Evolutionary conservation across 495 filamentous ascomycete species (phyloP).

Genomic region (Recurvomyces mirabilis): DNA sequence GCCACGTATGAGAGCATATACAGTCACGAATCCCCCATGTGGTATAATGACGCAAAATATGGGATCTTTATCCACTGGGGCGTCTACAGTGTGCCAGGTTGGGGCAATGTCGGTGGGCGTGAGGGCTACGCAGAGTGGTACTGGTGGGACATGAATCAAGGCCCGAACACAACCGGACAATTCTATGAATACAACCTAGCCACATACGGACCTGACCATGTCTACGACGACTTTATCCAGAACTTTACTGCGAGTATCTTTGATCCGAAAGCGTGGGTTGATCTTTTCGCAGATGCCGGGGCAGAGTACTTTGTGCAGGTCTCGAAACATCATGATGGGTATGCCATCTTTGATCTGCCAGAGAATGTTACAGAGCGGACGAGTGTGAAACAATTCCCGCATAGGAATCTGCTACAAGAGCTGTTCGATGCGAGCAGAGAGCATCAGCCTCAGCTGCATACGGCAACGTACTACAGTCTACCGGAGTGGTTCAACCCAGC

Average conservation of each 20-base stretch:
- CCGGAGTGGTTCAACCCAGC: conserved; percentile 48
- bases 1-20: conserved; percentile 33
- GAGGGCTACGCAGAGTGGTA: conserved; percentile 48
- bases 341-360: conserved; percentile 43
- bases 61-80: conserved; percentile 52
- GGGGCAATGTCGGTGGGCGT: conserved; percentile 40
- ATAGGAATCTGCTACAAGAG: conserved; percentile 37
- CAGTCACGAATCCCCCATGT: conserved; percentile 40
- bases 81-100: conserved; percentile 42
- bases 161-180: conserved; percentile 24
- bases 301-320: conserved; percentile 47
- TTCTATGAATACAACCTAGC: conserved; percentile 40
- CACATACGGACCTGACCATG: conserved; percentile 39
- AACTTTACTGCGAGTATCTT: conserved; percentile 41
- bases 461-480: conserved; percentile 43
- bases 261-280: conserved; percentile 45
- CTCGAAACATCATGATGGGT: conserved; percentile 44
- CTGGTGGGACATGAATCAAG: conserved; percentile 33
- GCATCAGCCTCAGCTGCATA: conserved; percentile 40
- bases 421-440: conserved; percentile 40
- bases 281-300: conserved; percentile 43
- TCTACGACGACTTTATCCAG: conserved; percentile 46
- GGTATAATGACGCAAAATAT: conserved; percentile 44
- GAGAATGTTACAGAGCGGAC: conserved; percentile 34
- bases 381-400: conserved; percentile 36